Evolutionary conservation across 2,329 filamentous ascomycete species (phyloP), one percentile per base, ranked within the genome.

Genomic region (Fusarium staphyleae): DNA sequence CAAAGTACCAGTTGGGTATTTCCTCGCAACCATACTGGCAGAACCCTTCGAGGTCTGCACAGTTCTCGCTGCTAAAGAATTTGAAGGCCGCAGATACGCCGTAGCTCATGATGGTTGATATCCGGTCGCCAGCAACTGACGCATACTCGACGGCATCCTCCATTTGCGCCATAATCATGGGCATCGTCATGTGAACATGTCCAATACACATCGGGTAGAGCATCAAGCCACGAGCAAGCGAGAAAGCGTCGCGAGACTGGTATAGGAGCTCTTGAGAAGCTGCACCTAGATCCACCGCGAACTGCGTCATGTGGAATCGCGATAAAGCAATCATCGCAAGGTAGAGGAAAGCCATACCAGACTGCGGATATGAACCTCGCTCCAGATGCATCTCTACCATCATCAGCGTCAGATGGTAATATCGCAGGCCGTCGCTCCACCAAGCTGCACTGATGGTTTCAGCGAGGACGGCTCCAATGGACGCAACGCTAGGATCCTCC

Each of bases 21-120:
- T 92, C 89, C 55, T 91, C 83, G 55, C 87, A 88, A n/a, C 86
- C 82, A 55, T 87, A 90, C 40, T 85, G 81, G 63, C 87, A 88
- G 67, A 86, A 90, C 0, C 81, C 81, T 68, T 92, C 89, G 0
- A 91, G 75, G 49, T 93, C 89, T 12, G 78, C 77, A 40, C 86
- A 77, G 52, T 90, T 87, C 58, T 90, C 85, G 60, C 86, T 87
- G 11, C 84, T 82, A 70, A 87, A 91, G 49, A 92, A 82, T 60
- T 84, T 86, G 64, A 88, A 82, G 58, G 84, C 81, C 3, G 87
- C 85, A 26, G 82, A 80, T 15, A 91, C 75, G 0, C 88, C 90
- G 44, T 89, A 84, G 62, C 87, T 88, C 9, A 93, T 76, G 26
- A 93, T 86, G 6, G 87, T 86, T 1, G 89, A 82, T 46, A 88